These are phyloP conservation scores for Russula olivacea DNA, from an alignment of 768 basidiomycete species.

Conservation along the genomic window DNA sequence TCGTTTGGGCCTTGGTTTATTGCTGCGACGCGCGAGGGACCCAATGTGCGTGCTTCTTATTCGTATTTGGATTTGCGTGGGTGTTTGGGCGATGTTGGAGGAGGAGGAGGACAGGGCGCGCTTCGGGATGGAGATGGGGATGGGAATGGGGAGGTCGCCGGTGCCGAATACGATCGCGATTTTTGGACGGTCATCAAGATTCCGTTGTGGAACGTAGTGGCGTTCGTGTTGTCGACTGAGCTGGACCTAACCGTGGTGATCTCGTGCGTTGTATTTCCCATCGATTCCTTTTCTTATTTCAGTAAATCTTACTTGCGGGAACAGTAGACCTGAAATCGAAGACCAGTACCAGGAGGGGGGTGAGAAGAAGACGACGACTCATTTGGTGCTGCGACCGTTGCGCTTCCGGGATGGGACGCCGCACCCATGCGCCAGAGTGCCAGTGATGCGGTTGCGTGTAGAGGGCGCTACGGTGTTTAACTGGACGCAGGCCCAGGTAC, in stretches of 20 bases:
- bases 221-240: neutral
- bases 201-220: neutral
- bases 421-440: neutral
- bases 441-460: neutral
- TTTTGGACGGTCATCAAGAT: neutral
- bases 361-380: neutral
- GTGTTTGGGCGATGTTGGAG: neutral
- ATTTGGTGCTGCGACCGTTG: neutral
- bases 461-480: neutral
- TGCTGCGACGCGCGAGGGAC: neutral
- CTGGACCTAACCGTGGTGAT: slow-evolving; percentile 3
- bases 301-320: too few relatives aligned
- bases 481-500: neutral
- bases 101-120: neutral
- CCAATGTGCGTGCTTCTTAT: neutral
- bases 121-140: too few relatives aligned
- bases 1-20: slow-evolving; percentile 1
- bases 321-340: neutral
- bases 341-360: neutral
- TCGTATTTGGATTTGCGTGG: neutral
- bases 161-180: neutral
- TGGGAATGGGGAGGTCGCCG: neutral
- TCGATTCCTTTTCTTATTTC: neutral
- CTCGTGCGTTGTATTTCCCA: neutral
- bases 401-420: slow-evolving; percentile 1